phyloP scores from a whole-genome alignment of 352 stramenopile species.

The Pythium vanterpoolii region DNA sequence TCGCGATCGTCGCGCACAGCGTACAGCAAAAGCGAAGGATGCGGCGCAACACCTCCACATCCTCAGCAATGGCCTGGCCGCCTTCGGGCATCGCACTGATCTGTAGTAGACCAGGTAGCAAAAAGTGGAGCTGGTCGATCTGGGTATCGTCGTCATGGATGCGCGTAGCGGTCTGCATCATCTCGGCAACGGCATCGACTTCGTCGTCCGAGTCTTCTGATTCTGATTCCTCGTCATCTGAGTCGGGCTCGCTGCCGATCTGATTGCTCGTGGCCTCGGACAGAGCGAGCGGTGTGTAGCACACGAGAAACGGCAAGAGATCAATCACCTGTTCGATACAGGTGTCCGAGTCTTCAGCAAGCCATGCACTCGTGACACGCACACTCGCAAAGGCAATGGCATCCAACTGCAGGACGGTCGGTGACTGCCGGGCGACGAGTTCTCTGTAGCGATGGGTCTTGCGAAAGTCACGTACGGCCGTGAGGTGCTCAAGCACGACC shows the following conservation, averaged over 20 bases:
- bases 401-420: constrained; percentile 52
- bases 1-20: constrained; percentile 54
- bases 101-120: constrained; percentile 77
- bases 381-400: constrained; percentile 75
- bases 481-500: constrained; percentile 71
- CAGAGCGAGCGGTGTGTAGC: constrained; percentile 49
- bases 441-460: constrained; percentile 65
- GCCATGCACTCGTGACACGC: constrained; percentile 73
- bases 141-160: constrained; percentile 31
- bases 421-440: constrained; percentile 32
- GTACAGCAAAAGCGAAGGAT: constrained; percentile 77
- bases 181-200: constrained; percentile 41
- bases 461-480: constrained; percentile 61
- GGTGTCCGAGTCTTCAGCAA: constrained; percentile 80
- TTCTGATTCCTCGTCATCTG: constrained; percentile 43
- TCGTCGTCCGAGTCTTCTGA: constrained; percentile 76
- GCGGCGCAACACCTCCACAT: constrained; percentile 55
- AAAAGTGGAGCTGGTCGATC: constrained; percentile 78
- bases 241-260: constrained; percentile 12
- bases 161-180: constrained; percentile 35
- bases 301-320: constrained; percentile 77
- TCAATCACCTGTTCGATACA: constrained; percentile 63
- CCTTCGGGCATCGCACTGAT: constrained; percentile 65
- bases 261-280: constrained; percentile 17
- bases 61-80: constrained; percentile 51